phyloP scores from a whole-genome alignment of 2,329 filamentous ascomycete species.

The Aspergillus sp. region DNA sequence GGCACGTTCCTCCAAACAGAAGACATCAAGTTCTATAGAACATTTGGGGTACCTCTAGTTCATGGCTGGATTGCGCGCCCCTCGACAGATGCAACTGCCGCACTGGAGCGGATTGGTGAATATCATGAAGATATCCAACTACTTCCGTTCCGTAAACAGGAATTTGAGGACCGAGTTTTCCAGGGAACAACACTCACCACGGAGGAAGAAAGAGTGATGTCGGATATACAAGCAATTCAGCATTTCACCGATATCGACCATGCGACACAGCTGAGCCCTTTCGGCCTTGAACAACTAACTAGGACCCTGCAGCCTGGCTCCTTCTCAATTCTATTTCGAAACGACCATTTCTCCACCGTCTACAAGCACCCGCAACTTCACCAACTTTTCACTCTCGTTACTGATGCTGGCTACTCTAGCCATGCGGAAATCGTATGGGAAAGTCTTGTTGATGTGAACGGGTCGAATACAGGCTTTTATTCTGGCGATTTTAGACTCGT shows the following conservation, averaged over 20 bases:
- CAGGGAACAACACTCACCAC: constrained; percentile 60
- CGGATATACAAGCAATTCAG: constrained; percentile 83
- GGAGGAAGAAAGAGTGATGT: constrained; percentile 75
- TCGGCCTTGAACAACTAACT: constrained; percentile 73
- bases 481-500: constrained; percentile 88
- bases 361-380: constrained; percentile 81
- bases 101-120: constrained; percentile 71
- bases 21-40: constrained; percentile 88
- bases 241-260: constrained; percentile 70
- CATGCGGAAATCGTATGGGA: constrained; percentile 97
- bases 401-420: constrained; percentile 83
- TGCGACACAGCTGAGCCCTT: constrained; percentile 82
- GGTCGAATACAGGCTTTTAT: constrained; percentile 77
- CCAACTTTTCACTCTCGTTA: constrained; percentile 79
- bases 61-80: constrained; percentile 83
- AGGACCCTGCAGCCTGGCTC: constrained; percentile 71
- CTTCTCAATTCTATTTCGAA: constrained; percentile 89
- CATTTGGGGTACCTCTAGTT: constrained; percentile 83
- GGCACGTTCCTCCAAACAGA: constrained; percentile 83
- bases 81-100: constrained; percentile 65
- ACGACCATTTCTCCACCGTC: constrained; percentile 94
- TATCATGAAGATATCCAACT: constrained; percentile 93
- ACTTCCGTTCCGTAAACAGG: constrained; percentile 83
- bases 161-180: constrained; percentile 76
- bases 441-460: constrained; percentile 82